Conservation (phyloP, 441 rosid genomes). For the Adansonia madagascariensis region DNA sequence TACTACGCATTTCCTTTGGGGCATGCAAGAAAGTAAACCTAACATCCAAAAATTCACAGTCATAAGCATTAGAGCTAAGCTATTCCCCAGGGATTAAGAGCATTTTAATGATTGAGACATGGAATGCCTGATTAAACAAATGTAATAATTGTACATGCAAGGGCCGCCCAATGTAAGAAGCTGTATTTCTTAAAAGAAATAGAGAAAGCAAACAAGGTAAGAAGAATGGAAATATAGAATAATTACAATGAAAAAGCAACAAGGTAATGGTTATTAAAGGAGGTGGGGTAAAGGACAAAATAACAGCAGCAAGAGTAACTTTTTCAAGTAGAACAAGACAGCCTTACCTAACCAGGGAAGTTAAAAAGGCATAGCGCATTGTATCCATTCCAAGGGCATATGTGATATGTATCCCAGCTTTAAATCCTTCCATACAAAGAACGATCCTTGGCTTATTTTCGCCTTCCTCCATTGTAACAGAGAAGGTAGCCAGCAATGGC, state of each 20-base stretch:
- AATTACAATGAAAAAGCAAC: constrained; percentile 1
- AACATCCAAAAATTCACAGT: constrained; percentile 37
- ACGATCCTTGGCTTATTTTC: constrained; percentile 88
- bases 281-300: neutral
- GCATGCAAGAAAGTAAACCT: constrained; percentile 99
- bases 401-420: constrained; percentile 92
- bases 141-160: constrained; percentile 7
- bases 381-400: constrained; percentile 98
- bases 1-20: constrained; percentile 96
- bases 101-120: neutral
- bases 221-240: constrained; percentile 13
- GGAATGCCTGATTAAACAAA: constrained; percentile 11
- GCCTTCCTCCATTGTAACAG: constrained; percentile 99
- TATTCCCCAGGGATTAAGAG: constrained; percentile 1
- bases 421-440: constrained; percentile 99
- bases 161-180: neutral
- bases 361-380: constrained; percentile 98
- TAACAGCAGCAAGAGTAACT: constrained; percentile 1
- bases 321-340: constrained; percentile 14
- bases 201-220: constrained; percentile 17
- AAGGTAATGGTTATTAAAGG: constrained; percentile 2
- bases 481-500: constrained; percentile 97
- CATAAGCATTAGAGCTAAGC: constrained; percentile 9
- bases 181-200: neutral
- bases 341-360: constrained; percentile 89